Percentiles rank a stretch among this genome's conserved stretches.
These are phyloP conservation scores for Persicaria maculosa DNA, from an alignment of 148 eudicot species.

Conservation along the genomic window DNA sequence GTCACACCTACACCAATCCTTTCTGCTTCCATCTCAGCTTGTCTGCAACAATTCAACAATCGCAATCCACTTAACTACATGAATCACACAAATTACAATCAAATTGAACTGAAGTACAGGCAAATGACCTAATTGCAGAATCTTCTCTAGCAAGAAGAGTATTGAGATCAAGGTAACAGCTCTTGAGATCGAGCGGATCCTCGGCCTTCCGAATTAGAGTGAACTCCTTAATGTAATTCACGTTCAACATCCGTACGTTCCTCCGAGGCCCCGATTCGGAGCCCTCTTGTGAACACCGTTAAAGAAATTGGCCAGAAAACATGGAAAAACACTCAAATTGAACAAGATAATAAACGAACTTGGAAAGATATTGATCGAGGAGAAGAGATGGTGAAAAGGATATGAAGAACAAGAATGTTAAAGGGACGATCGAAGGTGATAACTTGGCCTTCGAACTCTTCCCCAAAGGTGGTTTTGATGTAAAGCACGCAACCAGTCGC, in stretches of 20 bases:
- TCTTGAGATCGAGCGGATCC: constrained; percentile 67
- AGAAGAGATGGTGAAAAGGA: constrained; percentile 30
- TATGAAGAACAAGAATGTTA: constrained; percentile 87
- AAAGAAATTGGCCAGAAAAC: constrained; percentile 23
- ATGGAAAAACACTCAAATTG: no score
- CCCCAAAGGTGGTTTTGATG: constrained; percentile 82
- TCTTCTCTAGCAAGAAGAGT: constrained; percentile 68
- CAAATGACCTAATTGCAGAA: constrained; percentile 65
- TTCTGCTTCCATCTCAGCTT: constrained; percentile 90
- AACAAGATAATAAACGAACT: no score
- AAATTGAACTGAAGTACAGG: neutral
- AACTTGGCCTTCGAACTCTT: constrained; percentile 76
- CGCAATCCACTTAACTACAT: neutral
- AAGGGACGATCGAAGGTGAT: constrained; percentile 63
- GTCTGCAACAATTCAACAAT: constrained; percentile 33
- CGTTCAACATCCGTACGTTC: constrained; percentile 72
- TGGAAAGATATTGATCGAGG: no score
- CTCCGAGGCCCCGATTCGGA: constrained; percentile 49
- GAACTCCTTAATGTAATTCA: constrained; percentile 66
- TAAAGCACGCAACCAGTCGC: constrained; percentile 64
- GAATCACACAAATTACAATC: neutral
- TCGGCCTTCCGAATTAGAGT: constrained; percentile 54
- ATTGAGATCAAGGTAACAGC: constrained; percentile 62
- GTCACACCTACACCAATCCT: constrained; percentile 96
- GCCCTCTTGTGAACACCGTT: constrained; percentile 58